Evolutionary conservation across 176 grass and related monocot genomes (phyloP).

Genomic region (Dactylis glomerata): DNA sequence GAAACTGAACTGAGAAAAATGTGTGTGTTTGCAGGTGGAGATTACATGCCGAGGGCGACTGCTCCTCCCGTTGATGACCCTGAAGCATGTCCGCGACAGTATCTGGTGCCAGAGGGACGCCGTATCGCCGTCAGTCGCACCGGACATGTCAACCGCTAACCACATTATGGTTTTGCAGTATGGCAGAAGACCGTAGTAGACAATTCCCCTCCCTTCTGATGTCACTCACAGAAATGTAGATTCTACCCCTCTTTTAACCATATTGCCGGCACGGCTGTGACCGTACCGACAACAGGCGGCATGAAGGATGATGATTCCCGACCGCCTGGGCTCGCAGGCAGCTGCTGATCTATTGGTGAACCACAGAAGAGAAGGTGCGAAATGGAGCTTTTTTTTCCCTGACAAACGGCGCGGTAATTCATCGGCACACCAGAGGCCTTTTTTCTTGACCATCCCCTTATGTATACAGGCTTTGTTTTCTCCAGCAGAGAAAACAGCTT

Average conservation of each 20-base stretch:
- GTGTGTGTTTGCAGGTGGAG: slow-evolving; percentile 49
- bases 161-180: slow-evolving; percentile 70
- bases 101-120: slow-evolving; percentile 60
- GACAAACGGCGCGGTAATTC: not conserved
- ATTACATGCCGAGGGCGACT: slow-evolving; percentile 60
- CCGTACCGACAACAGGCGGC: slow-evolving; percentile 11
- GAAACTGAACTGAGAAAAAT: slow-evolving; percentile 21
- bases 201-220: slow-evolving; percentile 9
- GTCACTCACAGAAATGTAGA: slow-evolving; percentile 42
- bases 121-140: slow-evolving; percentile 8
- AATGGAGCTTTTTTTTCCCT: not conserved
- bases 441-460: slow-evolving; percentile 33
- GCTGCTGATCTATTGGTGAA: slow-evolving; percentile 36
- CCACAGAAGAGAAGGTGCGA: slow-evolving; percentile 23
- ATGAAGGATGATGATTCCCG: slow-evolving; percentile 40
- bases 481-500: slow-evolving; percentile 22
- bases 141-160: slow-evolving; percentile 35
- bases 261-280: slow-evolving; percentile 16
- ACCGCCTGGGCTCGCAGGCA: slow-evolving; percentile 24
- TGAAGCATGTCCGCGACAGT: slow-evolving; percentile 59
- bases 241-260: slow-evolving; percentile 30
- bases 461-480: slow-evolving; percentile 41
- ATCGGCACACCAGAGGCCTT: slow-evolving; percentile 15
- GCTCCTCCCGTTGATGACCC: slow-evolving; percentile 45
- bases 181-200: slow-evolving; percentile 45